phyloP scores from a whole-genome alignment of 805 yeast genomes.

The Komagataella pseudopastoris region DNA sequence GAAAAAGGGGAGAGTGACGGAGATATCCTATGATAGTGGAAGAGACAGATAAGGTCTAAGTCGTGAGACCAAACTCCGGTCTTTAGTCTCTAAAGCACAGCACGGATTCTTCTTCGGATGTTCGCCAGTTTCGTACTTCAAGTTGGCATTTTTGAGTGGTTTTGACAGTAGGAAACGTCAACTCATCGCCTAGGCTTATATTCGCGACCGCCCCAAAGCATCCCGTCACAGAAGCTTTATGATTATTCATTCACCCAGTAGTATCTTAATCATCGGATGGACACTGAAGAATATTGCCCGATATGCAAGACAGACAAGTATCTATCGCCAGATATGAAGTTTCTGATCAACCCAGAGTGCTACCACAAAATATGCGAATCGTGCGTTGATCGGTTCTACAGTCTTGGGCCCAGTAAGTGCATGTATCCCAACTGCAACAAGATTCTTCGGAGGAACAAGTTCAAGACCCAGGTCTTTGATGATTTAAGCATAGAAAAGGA shows the following conservation, averaged over 20 bases:
- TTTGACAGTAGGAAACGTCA: background rate
- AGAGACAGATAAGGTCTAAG: no score
- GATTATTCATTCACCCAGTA: background rate
- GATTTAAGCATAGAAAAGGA: constrained; percentile 85
- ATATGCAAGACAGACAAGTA: constrained; percentile 93
- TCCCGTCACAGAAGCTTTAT: background rate
- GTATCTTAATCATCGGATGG: background rate
- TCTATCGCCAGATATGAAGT: constrained; percentile 83
- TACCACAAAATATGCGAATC: constrained; percentile 96
- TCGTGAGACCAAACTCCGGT: no score
- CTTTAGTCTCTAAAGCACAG: no score
- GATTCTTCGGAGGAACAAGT: constrained; percentile 74
- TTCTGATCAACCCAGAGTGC: constrained; percentile 92
- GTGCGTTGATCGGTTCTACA: constrained; percentile 90
- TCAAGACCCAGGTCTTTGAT: constrained; percentile 87
- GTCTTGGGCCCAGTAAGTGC: constrained; percentile 93
- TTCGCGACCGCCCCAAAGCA: no score
- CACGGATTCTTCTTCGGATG: no score
- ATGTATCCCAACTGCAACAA: constrained; percentile 89
- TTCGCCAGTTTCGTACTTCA: no score
- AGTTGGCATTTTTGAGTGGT: no score
- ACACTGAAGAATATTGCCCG: constrained; percentile 50
- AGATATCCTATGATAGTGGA: no score
- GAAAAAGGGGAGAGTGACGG: background rate
- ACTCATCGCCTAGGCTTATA: background rate